A percentile compares a stretch with the other conserved stretches of the same genome.
These are phyloP conservation scores for Thecamonas trahens DNA, from an alignment of 78 protist genomes.

Conservation along the genomic window DNA sequence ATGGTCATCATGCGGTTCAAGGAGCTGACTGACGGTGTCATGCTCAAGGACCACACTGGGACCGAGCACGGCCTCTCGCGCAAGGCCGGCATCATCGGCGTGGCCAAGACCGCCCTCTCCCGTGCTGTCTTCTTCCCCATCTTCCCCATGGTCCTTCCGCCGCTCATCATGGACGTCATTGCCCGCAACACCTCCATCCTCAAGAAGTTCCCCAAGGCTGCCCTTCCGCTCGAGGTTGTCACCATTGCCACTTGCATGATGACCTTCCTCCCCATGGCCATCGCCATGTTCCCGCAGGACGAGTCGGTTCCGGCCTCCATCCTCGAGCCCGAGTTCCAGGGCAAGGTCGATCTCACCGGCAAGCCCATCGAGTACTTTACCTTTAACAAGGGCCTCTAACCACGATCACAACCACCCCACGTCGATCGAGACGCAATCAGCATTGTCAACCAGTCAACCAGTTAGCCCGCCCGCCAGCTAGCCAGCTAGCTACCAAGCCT, in stretches of 20 bases:
- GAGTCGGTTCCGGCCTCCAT: neutral
- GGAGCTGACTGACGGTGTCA: neutral
- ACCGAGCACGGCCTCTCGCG: neutral
- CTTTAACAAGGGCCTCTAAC: conserved; percentile 1
- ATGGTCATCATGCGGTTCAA: neutral
- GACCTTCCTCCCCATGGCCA: neutral
- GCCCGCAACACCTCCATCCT: neutral
- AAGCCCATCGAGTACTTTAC: neutral
- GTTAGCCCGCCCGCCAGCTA: too few relatives aligned
- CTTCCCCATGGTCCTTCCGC: neutral
- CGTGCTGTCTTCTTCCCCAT: neutral
- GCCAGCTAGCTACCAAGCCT: too few relatives aligned
- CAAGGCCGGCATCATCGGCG: neutral
- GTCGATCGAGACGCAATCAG: too few relatives aligned
- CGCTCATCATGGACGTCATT: neutral
- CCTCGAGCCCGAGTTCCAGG: neutral
- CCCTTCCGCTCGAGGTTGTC: neutral
- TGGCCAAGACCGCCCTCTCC: neutral
- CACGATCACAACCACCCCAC: too few relatives aligned
- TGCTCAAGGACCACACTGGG: neutral
- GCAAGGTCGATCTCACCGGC: neutral
- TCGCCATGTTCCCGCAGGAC: neutral
- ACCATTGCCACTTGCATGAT: neutral
- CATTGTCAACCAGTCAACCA: too few relatives aligned
- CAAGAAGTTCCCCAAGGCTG: neutral